Evolutionary conservation across 2,329 filamentous ascomycete species (phyloP), one percentile per base, ranked within the genome.

Genomic region (Ophiostoma novo-ulmi): DNA sequence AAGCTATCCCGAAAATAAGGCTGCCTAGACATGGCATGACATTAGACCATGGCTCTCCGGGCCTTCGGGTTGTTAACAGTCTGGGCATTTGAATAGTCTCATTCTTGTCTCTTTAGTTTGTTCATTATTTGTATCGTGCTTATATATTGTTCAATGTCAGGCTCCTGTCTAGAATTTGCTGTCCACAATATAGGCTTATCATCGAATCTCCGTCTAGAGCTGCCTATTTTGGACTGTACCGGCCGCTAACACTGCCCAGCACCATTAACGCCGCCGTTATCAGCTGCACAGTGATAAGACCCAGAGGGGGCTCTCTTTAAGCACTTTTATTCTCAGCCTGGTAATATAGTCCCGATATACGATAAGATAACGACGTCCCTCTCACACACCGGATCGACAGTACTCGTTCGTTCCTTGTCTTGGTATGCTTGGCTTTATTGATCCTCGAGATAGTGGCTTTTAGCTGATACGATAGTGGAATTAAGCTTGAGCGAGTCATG

Each of bases 341-440:
- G 52, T 10, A 22, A 58, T 58, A 58, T 58, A 26, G 52, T 58
- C 52, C 52, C n/a, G 52, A 58, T 26, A 26, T 6, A 17, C 52
- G 41, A n/a, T n/a, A 41, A 11, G 36, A 39, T 22, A 41, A 14
- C 20, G 64, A 61, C 26, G 26, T 22, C 11, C 52, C 52, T 55
- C 52, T 22, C 7, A 22, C 52, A 58, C 52, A 58, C 26, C 52
- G 52, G 52, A 58, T 58, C 52, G 52, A 58, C 52, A 58, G 20
- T 58, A 22, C 52, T 26, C 22, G n/a, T 6, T 26, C 22, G n/a
- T 6, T 11, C 52, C n/a, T 26, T 58, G 52, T 58, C 52, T 58
- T 58, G 52, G 52, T 58, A 58, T 58, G 52, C 52, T 58, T 58
- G 52, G 52, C 52, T 26, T 13, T 26, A 58, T 58, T 26, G 52